These are phyloP conservation scores for Rhodotorula sp. DNA, from an alignment of 1,284 basidiomycete genomes.

Conservation along the genomic window DNA sequence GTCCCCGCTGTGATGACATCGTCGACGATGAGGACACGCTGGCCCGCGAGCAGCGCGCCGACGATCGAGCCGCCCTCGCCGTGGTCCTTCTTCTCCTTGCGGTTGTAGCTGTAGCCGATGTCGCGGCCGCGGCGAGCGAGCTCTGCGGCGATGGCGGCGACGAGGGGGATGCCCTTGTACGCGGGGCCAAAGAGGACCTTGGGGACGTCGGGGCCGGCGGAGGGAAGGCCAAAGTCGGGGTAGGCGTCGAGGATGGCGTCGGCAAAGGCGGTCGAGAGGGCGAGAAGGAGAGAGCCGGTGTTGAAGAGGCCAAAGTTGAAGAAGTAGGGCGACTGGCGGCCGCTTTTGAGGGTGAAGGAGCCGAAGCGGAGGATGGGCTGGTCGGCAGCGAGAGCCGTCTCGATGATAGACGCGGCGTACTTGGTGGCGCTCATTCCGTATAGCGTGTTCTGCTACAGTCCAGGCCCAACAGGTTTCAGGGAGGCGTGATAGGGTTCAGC, in stretches of 20 bases:
- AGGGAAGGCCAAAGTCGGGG: constrained; percentile 37
- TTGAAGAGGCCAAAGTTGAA: constrained; percentile 92
- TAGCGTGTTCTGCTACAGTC: too few relatives aligned
- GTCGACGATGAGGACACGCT: constrained; percentile 83
- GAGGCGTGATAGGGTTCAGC: background rate
- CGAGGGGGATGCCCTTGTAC: constrained; percentile 96
- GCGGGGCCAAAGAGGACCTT: constrained; percentile 95
- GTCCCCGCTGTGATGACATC: constrained; percentile 97
- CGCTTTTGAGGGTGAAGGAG: constrained; percentile 88
- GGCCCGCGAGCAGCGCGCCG: constrained; percentile 76
- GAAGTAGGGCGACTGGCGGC: constrained; percentile 91
- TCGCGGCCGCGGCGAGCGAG: constrained; percentile 63
- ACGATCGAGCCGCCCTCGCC: constrained; percentile 95
- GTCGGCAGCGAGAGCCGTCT: constrained; percentile 46
- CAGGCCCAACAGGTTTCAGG: background rate
- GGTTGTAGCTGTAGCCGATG: constrained; percentile 85
- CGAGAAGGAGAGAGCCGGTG: constrained; percentile 76
- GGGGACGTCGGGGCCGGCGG: constrained; percentile 58
- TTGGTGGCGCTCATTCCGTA: constrained; percentile 14
- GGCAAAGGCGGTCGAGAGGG: constrained; percentile 85
- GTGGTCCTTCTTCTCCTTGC: constrained; percentile 94
- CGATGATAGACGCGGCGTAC: constrained; percentile 36
- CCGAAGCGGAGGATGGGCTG: constrained; percentile 72
- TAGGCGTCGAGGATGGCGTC: constrained; percentile 62
- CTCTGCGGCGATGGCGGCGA: constrained; percentile 79